These are phyloP conservation scores for Rhododendron ferrugineum DNA, from an alignment of 148 eudicot genomes.

Conservation along the genomic window DNA sequence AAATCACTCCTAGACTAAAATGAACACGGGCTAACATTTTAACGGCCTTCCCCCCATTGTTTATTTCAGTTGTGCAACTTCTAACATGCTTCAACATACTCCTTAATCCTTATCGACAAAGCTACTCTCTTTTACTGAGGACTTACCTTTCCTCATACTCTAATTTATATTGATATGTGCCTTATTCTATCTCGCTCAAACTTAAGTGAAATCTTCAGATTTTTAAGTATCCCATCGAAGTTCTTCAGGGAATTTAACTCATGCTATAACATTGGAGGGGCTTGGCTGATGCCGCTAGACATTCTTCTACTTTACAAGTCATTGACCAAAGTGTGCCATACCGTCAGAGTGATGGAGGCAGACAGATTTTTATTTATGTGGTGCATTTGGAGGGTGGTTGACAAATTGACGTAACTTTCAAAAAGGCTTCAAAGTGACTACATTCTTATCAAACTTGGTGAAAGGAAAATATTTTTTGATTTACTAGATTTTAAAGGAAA, in stretches of 20 bases:
- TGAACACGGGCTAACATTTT: not conserved
- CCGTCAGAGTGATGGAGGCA: not conserved
- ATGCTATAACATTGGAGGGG: not conserved
- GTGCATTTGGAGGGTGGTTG: not conserved
- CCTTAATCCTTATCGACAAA: not conserved
- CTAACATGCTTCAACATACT: not conserved
- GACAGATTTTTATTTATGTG: not conserved
- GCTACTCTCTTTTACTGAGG: not conserved
- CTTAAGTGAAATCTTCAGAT: not conserved
- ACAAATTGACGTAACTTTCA: not conserved
- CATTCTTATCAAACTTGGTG: not conserved
- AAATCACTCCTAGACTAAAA: not conserved
- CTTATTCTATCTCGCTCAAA: not conserved
- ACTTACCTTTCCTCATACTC: not conserved
- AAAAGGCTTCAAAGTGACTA: not conserved
- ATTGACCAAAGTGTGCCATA: not conserved
- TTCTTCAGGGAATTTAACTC: not conserved
- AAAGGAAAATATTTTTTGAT: not conserved
- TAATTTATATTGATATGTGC: not conserved
- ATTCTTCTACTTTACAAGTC: not conserved
- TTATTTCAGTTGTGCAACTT: not conserved
- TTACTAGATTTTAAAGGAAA: not conserved
- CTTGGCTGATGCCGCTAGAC: not conserved
- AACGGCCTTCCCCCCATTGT: not conserved
- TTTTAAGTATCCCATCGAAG: not conserved